These are phyloP conservation scores for Nicotiana attenuata DNA, from an alignment of 257 asterid species.

Conservation along the genomic window DNA sequence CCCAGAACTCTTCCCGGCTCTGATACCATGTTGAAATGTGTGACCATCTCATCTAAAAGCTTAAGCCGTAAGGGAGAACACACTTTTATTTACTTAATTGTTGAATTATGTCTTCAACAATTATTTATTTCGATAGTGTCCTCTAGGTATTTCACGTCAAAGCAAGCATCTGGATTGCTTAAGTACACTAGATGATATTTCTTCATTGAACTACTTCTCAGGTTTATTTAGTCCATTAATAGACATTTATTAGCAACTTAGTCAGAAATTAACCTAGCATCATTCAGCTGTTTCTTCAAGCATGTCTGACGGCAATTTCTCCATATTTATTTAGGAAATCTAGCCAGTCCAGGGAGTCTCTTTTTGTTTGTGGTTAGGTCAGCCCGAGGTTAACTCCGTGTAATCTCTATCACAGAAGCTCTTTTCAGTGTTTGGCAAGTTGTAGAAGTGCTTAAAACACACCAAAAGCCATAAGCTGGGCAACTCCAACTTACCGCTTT, in stretches of 20 bases:
- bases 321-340: not conserved
- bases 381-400: conserved; percentile 1
- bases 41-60: too few relatives aligned
- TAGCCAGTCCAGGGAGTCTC: not conserved
- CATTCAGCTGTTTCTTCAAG: not conserved
- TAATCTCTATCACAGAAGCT: not conserved
- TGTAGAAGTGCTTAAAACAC: too few relatives aligned
- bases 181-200: not conserved
- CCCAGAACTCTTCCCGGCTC: too few relatives aligned
- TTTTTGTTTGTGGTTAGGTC: not conserved
- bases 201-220: not conserved
- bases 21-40: too few relatives aligned
- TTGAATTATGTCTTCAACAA: too few relatives aligned
- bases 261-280: not conserved
- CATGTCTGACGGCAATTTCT: not conserved
- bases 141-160: not conserved
- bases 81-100: too few relatives aligned
- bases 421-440: too few relatives aligned
- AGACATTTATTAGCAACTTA: not conserved
- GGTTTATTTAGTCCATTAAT: not conserved
- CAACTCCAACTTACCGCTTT: too few relatives aligned
- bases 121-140: not conserved
- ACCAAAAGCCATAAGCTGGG: too few relatives aligned
- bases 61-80: too few relatives aligned
- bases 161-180: not conserved